phyloP scores from a whole-genome alignment of 2,329 filamentous ascomycete genomes.

The Drechslerella dactyloides region DNA sequence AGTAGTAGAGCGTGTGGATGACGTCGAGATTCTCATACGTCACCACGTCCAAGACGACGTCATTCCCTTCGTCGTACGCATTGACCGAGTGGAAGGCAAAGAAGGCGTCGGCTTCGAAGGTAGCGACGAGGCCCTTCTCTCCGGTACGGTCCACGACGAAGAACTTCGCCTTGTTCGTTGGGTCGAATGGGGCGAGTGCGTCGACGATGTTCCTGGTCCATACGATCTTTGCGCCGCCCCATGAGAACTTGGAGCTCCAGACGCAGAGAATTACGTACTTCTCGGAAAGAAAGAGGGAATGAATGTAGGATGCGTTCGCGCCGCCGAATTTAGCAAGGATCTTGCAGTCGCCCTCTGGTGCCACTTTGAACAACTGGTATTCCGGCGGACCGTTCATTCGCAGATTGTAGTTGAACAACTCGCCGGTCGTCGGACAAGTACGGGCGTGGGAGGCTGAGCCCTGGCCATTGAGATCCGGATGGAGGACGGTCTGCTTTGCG shows the following conservation, averaged over 20 bases:
- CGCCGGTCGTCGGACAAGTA: constrained; percentile 73
- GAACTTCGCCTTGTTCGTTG: constrained; percentile 68
- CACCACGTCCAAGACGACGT: constrained; percentile 71
- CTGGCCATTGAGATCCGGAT: constrained; percentile 72
- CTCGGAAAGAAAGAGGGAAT: constrained; percentile 77
- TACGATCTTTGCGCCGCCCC: constrained; percentile 67
- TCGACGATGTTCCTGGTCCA: constrained; percentile 73
- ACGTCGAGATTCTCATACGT: constrained; percentile 71
- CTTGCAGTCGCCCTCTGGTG: constrained; percentile 68
- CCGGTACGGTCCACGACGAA: constrained; percentile 72
- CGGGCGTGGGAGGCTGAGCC: constrained; percentile 75
- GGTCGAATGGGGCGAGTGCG: constrained; percentile 69
- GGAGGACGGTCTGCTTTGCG: constrained; percentile 67
- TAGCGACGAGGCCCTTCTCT: constrained; percentile 70
- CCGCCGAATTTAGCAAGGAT: constrained; percentile 72
- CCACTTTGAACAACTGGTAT: constrained; percentile 74
- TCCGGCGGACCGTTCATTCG: constrained; percentile 63
- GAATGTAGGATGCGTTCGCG: constrained; percentile 73
- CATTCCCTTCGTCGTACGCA: constrained; percentile 69
- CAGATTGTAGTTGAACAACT: constrained; percentile 84
- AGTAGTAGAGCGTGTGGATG: constrained; percentile 72
- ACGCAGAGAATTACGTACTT: constrained; percentile 76
- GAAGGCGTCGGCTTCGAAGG: constrained; percentile 70
- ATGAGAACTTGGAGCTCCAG: constrained; percentile 69
- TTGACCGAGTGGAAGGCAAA: constrained; percentile 85